Evolutionary conservation across 208 protist genomes (phyloP).

Genomic region (Acanthamoeba castellanii): DNA sequence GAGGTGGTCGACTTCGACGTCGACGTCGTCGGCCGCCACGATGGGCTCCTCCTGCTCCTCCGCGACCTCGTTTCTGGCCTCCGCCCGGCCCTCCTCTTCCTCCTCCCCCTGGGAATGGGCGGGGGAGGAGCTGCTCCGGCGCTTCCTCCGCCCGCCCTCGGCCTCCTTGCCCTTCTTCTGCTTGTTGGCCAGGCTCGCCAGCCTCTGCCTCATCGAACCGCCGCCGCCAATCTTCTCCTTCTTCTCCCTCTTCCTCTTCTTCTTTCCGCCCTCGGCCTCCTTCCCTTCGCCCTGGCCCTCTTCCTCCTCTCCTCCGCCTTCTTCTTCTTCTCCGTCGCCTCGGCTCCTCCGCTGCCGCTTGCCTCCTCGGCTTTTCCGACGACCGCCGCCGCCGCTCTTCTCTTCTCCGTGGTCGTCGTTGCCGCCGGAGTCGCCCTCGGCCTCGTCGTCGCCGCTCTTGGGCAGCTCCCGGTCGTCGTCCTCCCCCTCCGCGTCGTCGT

Average conservation of each 20-base stretch:
- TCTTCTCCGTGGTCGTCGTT: background rate
- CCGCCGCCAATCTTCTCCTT: background rate
- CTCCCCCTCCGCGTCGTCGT: background rate
- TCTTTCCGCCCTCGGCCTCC: background rate
- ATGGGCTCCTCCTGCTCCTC: background rate
- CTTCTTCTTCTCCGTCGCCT: background rate
- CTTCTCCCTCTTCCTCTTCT: slow-evolving; percentile 52
- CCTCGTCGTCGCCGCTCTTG: background rate
- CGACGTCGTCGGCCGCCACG: background rate
- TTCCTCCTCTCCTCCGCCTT: background rate
- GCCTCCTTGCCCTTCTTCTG: background rate
- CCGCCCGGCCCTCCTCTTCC: background rate
- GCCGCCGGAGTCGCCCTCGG: background rate
- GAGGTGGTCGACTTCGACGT: no score
- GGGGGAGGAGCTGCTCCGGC: background rate
- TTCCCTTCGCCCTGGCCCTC: background rate
- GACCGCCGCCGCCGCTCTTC: background rate
- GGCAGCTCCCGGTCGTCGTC: background rate
- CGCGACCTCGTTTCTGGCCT: no score
- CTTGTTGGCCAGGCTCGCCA: slow-evolving; percentile 5
- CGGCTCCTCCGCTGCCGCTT: background rate
- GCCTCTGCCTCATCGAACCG: background rate
- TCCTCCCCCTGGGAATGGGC: background rate
- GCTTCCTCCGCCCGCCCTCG: background rate
- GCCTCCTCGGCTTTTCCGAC: background rate